Evolutionary conservation across 1,139 yeast genomes (phyloP).

Genomic region (Suhomyces taliae): DNA sequence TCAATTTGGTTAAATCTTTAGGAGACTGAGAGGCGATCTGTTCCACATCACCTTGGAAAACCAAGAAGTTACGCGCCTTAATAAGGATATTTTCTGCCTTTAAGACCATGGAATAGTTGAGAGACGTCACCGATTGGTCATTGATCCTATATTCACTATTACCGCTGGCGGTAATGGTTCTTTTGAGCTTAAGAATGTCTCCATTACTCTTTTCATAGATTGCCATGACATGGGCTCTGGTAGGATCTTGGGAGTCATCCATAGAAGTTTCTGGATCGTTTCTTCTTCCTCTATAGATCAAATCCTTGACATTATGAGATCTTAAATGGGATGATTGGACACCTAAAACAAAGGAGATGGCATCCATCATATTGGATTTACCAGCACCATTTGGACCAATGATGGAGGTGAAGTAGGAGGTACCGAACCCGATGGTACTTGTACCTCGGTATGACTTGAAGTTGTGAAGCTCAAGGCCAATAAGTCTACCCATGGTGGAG

Average conservation of each 20-base stretch:
- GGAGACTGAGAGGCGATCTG: slow-evolving; percentile 89
- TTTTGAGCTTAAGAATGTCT: slow-evolving; percentile 49
- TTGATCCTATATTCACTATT: slow-evolving; percentile 71
- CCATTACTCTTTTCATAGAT: slow-evolving; percentile 66
- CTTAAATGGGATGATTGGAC: slow-evolving; percentile 75
- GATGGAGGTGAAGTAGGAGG: slow-evolving; percentile 80
- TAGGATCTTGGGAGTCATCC: slow-evolving; percentile 43
- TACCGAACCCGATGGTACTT: slow-evolving; percentile 77
- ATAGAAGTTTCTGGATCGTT: slow-evolving; percentile 18
- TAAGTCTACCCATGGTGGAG: slow-evolving; percentile 67
- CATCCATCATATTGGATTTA: slow-evolving; percentile 97
- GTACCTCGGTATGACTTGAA: slow-evolving; percentile 89
- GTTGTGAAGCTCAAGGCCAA: slow-evolving; percentile 74
- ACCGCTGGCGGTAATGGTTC: slow-evolving; percentile 58
- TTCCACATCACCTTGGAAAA: slow-evolving; percentile 97
- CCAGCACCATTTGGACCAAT: slow-evolving; percentile 99
- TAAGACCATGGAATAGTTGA: slow-evolving; percentile 64
- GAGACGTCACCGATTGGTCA: slow-evolving; percentile 58
- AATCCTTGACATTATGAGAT: slow-evolving; percentile 69
- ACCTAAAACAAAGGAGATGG: slow-evolving; percentile 93
- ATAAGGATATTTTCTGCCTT: slow-evolving; percentile 82
- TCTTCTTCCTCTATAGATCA: slow-evolving; percentile 73
- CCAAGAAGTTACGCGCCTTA: slow-evolving; percentile 88
- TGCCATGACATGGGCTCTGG: slow-evolving; percentile 78
- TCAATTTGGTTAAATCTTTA: slow-evolving; percentile 63